Evolutionary conservation across 345 rosid genomes (phyloP).

Genomic region (Alliaria petiolata): DNA sequence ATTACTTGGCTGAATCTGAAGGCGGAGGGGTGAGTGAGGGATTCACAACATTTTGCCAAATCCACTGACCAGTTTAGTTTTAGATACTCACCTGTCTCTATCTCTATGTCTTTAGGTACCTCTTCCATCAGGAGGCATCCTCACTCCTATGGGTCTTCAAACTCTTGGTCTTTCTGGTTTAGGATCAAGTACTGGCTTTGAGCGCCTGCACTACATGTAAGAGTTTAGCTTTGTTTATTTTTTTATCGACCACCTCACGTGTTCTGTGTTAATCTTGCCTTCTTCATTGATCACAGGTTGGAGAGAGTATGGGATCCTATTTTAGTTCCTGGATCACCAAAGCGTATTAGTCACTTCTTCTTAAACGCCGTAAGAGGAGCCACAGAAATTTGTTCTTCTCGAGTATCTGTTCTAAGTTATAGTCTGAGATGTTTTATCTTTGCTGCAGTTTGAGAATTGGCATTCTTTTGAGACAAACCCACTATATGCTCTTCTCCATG

Average conservation of each 20-base stretch:
- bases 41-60: conserved; percentile 2
- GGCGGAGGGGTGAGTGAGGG: conserved; percentile 76
- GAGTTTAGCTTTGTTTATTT: conserved; percentile 12
- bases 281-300: conserved; percentile 42
- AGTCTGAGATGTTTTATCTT: conserved; percentile 4
- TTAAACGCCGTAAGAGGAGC: conserved; percentile 61
- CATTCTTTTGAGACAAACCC: conserved; percentile 76
- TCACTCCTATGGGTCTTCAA: conserved; percentile 80
- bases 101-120: conserved; percentile 44
- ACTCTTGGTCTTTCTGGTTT: conserved; percentile 77
- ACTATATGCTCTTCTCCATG: conserved; percentile 78
- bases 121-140: conserved; percentile 88
- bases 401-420: background rate
- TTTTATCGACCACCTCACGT: background rate
- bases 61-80: background rate
- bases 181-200: conserved; percentile 87
- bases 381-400: background rate
- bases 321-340: conserved; percentile 66
- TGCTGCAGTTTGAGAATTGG: conserved; percentile 72
- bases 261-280: background rate
- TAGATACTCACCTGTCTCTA: background rate
- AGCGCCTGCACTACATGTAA: conserved; percentile 89
- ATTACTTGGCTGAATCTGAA: conserved; percentile 67
- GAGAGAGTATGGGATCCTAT: conserved; percentile 95
- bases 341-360: conserved; percentile 63